phyloP scores from a whole-genome alignment of 169 alveolate species.

The Besnoitia besnoiti region DNA sequence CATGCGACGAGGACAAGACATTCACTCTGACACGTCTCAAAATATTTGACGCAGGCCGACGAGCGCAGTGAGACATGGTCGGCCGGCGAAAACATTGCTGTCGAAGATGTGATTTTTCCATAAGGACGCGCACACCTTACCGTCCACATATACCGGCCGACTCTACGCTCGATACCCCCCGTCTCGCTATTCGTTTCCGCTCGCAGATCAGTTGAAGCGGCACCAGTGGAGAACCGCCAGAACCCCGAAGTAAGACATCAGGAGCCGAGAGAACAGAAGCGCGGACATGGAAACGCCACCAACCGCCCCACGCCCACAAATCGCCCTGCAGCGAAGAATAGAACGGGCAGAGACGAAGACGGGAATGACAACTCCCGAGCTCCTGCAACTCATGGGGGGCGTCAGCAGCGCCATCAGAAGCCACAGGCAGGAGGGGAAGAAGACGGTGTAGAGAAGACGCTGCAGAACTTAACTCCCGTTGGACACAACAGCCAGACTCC shows the following conservation, averaged over 20 bases:
- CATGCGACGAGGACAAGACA: too few relatives aligned
- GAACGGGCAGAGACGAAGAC: neutral
- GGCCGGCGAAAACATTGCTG: too few relatives aligned
- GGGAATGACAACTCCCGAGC: neutral
- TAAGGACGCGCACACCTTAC: too few relatives aligned
- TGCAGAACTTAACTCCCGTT: neutral
- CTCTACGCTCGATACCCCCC: too few relatives aligned
- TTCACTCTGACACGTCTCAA: too few relatives aligned
- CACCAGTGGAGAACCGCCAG: constrained; percentile 30
- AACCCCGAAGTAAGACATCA: constrained; percentile 26
- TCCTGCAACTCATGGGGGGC: neutral
- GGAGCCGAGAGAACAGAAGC: neutral
- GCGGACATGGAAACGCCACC: neutral
- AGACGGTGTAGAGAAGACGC: neutral
- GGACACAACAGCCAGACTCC: neutral
- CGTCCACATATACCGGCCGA: too few relatives aligned
- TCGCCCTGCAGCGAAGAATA: constrained; percentile 3
- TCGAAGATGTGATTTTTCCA: too few relatives aligned
- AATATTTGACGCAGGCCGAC: too few relatives aligned
- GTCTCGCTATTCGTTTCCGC: neutral
- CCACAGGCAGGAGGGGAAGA: neutral
- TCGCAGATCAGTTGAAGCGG: constrained; percentile 10
- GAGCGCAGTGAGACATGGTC: too few relatives aligned
- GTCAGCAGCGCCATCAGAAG: neutral
- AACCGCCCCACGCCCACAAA: neutral